Base-by-base conservation (phyloP, 352 stramenopile genomes). In the Thalassiosira exigua region DNA sequence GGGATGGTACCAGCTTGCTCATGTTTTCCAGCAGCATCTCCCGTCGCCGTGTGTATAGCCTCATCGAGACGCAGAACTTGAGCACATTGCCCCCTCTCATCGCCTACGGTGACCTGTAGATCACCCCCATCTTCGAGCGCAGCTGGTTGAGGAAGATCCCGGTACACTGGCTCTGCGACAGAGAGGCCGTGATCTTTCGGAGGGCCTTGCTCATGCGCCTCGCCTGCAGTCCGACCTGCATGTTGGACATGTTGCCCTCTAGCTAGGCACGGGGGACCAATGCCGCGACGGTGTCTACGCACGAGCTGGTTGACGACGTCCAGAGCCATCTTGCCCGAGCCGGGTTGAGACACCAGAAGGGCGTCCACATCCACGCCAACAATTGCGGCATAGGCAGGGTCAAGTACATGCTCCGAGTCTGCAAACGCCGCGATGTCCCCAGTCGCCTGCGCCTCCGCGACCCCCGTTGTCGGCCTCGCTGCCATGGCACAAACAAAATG, bases 111-210 rank as follows among this genome's bases (percentile, higher is more conserved):
- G 93, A 98, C 2, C 97, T 97, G 86, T 98, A 99, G 65, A 99
- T 97, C 29, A 99, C 93, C 12, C 97, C 97, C 3, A 92, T 92
- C 85, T 99, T 99, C 61, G 96, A 95, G 0, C 97, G 94, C 44
- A 99, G 95, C 87, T 99, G 97, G 91, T 99, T 99, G 26, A 99
- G 88, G 78, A 99, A 99, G 56, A 99, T 98, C 29, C 99, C 91
- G 57, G 95, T 97, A 83, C 95, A 98, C 79, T 98, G 96, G 78
- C 94, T 98, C 64, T 97, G 95, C 27, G 95, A 93, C 30, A 99
- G 85, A 21, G 95, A 98, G 0, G 95, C 95, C 9, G 96, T 98
- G 69, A 99, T 94, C 79, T 99, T 99, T 32, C 97, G 90, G 78
- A 99, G 87, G 11, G 97, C 97, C 86, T 97, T 97, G 75, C 94